Base-by-base conservation (phyloP, 768 basidiomycete genomes). In the Agaricus bisporus region DNA sequence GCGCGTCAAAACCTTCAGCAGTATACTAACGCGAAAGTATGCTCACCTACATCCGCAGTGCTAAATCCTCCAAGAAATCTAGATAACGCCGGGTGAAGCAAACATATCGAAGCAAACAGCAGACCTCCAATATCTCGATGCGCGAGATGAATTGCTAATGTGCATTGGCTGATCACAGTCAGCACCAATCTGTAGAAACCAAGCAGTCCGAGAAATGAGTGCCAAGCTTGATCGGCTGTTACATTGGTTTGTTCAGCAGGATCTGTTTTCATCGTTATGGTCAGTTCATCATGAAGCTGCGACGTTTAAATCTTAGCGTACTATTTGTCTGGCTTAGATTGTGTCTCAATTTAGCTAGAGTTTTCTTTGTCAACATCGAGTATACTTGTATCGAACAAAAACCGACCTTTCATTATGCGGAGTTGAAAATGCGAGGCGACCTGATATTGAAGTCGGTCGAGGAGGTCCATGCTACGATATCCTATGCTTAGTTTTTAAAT, bases 31-130 rank as follows among this genome's bases (percentile, higher is more conserved):
- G 5, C 5, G 10, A 18, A 15, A 10, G 29, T 5, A 2, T 39
- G 15, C 55, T 51, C 10, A 58, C 57, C 45, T 47, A 41, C 48
- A 18, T 56, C 41, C 46, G 41, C 53, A 26, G 56, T 17, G 14
- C 4, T 14, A 10, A 5, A 5, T 8, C 20, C 32, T 22, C 20
- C n/a, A 15, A 37, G 29, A 4, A 42, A 43, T 14, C 32, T 26
- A 6, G 41, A 51, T 7, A 48, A 22, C 15, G 43, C n/a, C 2
- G 57, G 54, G 18, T 38, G 28, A 8, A 55, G 14, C 2, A 55
- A 12, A 41, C 54, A 55, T n/a, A 43, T 25, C 3, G 52, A 5
- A 2, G 48, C 29, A 18, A 58, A 55, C 5, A 52, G 20, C 15
- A 49, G 54, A 3, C 54, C 49, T 10, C 57, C 54, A 8, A 22